Evolutionary conservation across 2,329 filamentous ascomycete genomes (phyloP).

Genomic region (Huntiella bhutanensis): DNA sequence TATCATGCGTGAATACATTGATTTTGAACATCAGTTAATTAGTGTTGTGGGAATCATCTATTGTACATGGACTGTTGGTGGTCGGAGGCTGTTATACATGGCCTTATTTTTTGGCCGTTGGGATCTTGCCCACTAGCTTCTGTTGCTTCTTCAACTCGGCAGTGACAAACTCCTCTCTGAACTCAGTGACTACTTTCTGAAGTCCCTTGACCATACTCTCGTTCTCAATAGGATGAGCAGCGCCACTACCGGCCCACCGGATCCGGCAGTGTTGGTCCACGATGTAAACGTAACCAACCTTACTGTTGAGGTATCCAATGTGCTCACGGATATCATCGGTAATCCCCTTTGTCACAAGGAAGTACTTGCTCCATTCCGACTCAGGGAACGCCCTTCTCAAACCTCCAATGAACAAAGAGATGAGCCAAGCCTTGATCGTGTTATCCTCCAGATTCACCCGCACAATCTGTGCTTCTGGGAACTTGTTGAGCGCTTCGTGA

Average conservation of each 20-base stretch:
- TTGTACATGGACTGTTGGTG: not conserved
- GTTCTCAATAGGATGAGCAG: slow-evolving; percentile 44
- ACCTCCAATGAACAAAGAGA: slow-evolving; percentile 35
- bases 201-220: slow-evolving; percentile 47
- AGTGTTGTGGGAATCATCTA: not conserved
- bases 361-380: slow-evolving; percentile 40
- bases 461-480: slow-evolving; percentile 51
- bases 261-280: slow-evolving; percentile 77
- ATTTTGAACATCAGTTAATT: not conserved
- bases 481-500: slow-evolving; percentile 36
- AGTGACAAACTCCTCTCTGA: slow-evolving; percentile 21
- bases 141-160: slow-evolving; percentile 14
- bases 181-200: slow-evolving; percentile 41
- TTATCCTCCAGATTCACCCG: slow-evolving; percentile 82
- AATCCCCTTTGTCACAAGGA: slow-evolving; percentile 38
- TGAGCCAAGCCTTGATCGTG: slow-evolving; percentile 39
- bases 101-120: not conserved
- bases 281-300: slow-evolving; percentile 86
- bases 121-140: not conserved
- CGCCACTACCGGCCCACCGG: slow-evolving; percentile 77
- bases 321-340: slow-evolving; percentile 42
- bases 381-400: slow-evolving; percentile 30
- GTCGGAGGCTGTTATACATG: not conserved
- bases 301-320: slow-evolving; percentile 62
- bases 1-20: not conserved